phyloP scores from a whole-genome alignment of 176 grass and related monocot species.

The Rhynchospora pubera region DNA sequence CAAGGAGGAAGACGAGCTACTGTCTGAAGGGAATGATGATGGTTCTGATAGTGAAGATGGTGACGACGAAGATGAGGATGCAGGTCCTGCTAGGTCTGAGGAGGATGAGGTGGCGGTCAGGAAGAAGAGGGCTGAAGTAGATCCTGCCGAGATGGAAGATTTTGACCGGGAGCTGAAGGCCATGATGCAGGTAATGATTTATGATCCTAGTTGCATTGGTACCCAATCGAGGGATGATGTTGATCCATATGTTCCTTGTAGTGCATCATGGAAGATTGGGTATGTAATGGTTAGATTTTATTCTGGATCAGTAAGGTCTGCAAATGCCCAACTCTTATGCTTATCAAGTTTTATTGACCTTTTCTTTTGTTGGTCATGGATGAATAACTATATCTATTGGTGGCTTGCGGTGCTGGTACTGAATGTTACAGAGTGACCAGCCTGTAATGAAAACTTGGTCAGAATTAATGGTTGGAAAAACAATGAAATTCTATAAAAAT shows the following conservation, averaged over 20 bases:
- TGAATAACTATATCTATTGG: background rate
- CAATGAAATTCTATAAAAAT: background rate
- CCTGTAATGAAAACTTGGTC: background rate
- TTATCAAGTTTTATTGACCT: background rate
- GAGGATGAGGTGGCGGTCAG: slow-evolving; percentile 75
- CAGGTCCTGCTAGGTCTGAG: slow-evolving; percentile 58
- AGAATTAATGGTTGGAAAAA: background rate
- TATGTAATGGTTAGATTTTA: background rate
- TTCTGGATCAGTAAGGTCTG: background rate
- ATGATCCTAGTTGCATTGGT: background rate
- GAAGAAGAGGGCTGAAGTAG: slow-evolving; percentile 68
- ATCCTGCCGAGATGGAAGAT: slow-evolving; percentile 92
- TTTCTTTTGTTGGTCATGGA: background rate
- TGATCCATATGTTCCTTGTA: background rate
- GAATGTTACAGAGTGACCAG: background rate
- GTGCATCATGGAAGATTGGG: background rate
- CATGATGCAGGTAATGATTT: slow-evolving; percentile 36
- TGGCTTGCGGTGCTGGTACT: background rate
- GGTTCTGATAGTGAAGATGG: slow-evolving; percentile 73
- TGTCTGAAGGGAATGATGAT: slow-evolving; percentile 80
- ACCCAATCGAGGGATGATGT: background rate
- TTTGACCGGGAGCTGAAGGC: slow-evolving; percentile 89
- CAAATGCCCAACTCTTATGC: background rate
- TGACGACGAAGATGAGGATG: slow-evolving; percentile 68
- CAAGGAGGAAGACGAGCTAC: slow-evolving; percentile 78